Evolutionary conservation across 805 yeast species (phyloP), one percentile per base, ranked within the genome.

Genomic region (Wickerhamiella allomyrinae): DNA sequence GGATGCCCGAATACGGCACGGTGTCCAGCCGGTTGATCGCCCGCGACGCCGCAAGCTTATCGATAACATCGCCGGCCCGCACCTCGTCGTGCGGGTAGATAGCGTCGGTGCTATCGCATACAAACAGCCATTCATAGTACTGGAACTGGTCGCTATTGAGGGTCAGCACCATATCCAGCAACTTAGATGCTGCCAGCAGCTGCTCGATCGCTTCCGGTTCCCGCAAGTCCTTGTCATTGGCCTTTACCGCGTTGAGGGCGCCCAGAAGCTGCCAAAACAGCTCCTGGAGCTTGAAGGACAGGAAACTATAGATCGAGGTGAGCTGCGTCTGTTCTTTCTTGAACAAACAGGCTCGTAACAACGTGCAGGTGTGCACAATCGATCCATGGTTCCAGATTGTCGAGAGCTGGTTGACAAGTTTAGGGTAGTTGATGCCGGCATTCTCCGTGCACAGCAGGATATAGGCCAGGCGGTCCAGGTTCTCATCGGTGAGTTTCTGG

Each of bases 51-150:
- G 68, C 58, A 8, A 73, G 58, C 45, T 62, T 58, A 45, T 79
- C 86, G 20, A 75, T 60, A 11, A 76, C 51, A 0, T 76, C 67
- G 10, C 47, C 9, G 51, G 44, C 11, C 41, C 48, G 21, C 50
- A 47, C 10, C 56, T 61, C 45, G 68, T 66, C 41, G 7, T 37
- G 37, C 14, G 44, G 43, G 50, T 66, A 69, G 23, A 72, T 67
- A 15, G 79, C 75, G 45, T 76, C 78, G 14, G 76, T 67, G 14
- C 73, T 76, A 51, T 80, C 84, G 21, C 77, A 69, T 9, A 89
- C 72, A 55, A 85, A 91, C 2, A 91, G 63, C 97, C 97, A 89
- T 53, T 85, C 91, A 47, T 73, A 58, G 58, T 74, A 55, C 59
- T 77, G 78, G 66, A 89, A 69, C 44, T 85, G 94, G 55, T 87